Conservation (phyloP, 2,329 filamentous ascomycete species). For the Fusarium newnesense region DNA sequence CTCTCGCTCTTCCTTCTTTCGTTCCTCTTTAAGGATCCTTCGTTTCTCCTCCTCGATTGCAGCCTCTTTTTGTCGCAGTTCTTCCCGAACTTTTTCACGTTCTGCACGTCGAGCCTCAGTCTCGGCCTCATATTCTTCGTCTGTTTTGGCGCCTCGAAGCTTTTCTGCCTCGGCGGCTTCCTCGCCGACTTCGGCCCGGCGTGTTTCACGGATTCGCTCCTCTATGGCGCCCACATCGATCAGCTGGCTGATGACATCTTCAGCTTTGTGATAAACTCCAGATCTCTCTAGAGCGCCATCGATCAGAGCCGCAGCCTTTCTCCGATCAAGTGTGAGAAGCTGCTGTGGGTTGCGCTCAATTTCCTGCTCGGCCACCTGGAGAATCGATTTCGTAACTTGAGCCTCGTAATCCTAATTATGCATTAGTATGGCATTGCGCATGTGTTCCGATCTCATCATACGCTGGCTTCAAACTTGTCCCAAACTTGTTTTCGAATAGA, state of each 20-base stretch:
- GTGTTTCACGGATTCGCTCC: conserved; percentile 73
- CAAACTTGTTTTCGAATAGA: conserved; percentile 79
- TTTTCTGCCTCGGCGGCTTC: conserved; percentile 75
- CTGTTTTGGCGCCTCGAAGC: conserved; percentile 74
- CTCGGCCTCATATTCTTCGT: conserved; percentile 77
- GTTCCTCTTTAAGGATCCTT: conserved; percentile 67
- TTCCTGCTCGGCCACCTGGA: conserved; percentile 77
- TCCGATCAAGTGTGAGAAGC: conserved; percentile 77
- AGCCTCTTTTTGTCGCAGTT: conserved; percentile 67
- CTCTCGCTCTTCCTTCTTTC: conserved; percentile 60
- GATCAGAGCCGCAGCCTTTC: conserved; percentile 78
- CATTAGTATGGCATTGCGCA: conserved; percentile 36
- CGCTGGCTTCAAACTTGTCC: conserved; percentile 77
- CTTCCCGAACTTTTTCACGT: conserved; percentile 70
- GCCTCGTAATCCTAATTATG: conserved; percentile 72
- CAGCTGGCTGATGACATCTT: conserved; percentile 72
- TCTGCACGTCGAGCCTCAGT: conserved; percentile 69
- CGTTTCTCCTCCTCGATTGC: conserved; percentile 71
- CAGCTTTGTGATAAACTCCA: conserved; percentile 78
- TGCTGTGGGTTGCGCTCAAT: conserved; percentile 78
- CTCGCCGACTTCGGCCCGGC: conserved; percentile 74
- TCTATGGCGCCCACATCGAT: conserved; percentile 77
- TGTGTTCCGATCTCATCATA: conserved; percentile 49
- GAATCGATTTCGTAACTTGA: conserved; percentile 72
- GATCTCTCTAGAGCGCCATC: conserved; percentile 82